Base-by-base conservation (phyloP, 768 basidiomycete species). In the Naganishia randhawae region DNA sequence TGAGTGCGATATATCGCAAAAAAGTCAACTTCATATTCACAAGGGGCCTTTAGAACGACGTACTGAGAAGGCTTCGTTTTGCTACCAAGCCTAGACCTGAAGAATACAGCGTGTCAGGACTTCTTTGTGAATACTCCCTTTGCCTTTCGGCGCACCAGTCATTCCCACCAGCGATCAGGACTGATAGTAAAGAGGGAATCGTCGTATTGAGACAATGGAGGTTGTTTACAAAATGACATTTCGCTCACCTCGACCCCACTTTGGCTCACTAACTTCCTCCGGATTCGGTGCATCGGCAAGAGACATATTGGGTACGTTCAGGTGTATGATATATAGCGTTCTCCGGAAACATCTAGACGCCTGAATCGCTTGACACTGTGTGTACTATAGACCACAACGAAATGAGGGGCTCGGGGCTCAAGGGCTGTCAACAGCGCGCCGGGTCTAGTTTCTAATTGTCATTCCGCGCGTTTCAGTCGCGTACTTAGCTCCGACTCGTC, bases 61-160 rank as follows among this genome's bases (percentile, higher is more conserved):
- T 54, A 65, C 29, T 54, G 35, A 10, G 71, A 71, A 91, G 80
- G 45, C 91, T 91, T 94, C 1, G 64, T 42, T 52, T 71, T 71
- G 39, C 48, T 63, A 7, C 70, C 70, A 3, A 71, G 51, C 27
- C 63, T 52, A 0, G 57, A 31, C 69, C 69, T 70, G 29, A 2
- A 29, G 35, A 14, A 55, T 16, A 37, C 16, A 19, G 10, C 25
- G 45, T 19, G 3, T 17, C 16, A 10, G 16, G 27, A 0, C 25
- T 27, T 22, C 29, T 17, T 57, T 9, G 4, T 45, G 19, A 13
- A 3, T 29, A 6, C 22, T 48, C 22, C 0, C 2, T n/a, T n/a
- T 22, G 31, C 5, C 22, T 50, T 29, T 29, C 5, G 48, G 45
- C 61, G 35, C 31, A 70, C 70, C 70, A 71, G 53, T 71, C 70